Evolutionary conservation across 345 rosid species (phyloP).

Genomic region (Murraya paniculata): DNA sequence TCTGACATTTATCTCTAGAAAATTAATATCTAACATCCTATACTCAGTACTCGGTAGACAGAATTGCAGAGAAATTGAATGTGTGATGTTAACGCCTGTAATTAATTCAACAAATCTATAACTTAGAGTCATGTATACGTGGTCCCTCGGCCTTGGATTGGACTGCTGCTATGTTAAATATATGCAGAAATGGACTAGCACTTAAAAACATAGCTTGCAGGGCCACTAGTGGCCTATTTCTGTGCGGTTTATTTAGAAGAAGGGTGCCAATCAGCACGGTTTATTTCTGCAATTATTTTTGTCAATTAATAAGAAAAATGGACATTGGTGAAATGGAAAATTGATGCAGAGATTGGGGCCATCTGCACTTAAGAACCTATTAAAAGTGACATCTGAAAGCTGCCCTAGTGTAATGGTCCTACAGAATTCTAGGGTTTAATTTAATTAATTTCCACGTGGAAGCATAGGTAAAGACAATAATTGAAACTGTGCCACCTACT

Average conservation of each 20-base stretch:
- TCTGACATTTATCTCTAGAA: no score
- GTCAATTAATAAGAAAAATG: neutral
- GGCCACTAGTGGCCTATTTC: neutral
- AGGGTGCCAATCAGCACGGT: neutral
- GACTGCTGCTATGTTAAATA: neutral
- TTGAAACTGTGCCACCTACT: conserved; percentile 1
- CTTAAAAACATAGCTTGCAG: neutral
- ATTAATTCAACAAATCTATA: neutral
- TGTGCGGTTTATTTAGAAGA: neutral
- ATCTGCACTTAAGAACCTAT: conserved; percentile 2
- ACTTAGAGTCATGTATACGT: neutral
- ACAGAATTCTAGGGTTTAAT: neutral
- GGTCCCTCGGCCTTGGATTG: neutral
- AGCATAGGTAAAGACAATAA: neutral
- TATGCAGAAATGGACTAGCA: neutral
- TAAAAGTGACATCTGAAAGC: neutral
- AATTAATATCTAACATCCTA: neutral
- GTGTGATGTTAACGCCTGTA: neutral
- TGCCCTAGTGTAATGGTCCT: neutral
- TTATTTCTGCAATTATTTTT: conserved; percentile 2
- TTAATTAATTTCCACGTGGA: neutral
- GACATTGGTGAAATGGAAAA: neutral
- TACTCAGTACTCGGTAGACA: neutral
- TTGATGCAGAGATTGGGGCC: neutral
- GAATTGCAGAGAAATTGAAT: no score